Percentiles rank a stretch among this genome's conserved stretches.
Evolutionary conservation across 192 early-diverging fungal species (phyloP).

Genomic region (Coemansia sp.): DNA sequence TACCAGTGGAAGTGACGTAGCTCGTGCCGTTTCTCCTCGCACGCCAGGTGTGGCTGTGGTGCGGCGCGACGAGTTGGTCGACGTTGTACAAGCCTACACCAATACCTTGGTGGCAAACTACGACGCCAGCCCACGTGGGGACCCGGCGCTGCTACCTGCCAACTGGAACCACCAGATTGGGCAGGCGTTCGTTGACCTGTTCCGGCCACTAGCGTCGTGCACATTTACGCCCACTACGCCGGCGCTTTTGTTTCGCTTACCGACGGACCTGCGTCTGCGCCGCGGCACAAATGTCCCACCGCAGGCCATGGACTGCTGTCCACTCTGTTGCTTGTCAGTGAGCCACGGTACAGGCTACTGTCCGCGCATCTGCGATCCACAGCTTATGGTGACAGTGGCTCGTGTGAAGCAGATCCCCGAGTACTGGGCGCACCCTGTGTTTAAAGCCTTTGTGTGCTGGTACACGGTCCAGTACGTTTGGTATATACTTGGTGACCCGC

Average conservation of each 20-base stretch:
- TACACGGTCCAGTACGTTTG: constrained; percentile 40
- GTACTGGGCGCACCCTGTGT: constrained; percentile 19
- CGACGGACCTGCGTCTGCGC: constrained; percentile 18
- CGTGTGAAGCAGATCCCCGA: neutral
- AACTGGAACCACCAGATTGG: neutral
- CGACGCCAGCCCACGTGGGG: neutral
- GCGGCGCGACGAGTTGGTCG: neutral
- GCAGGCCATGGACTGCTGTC: constrained; percentile 10
- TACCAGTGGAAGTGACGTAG: too few relatives aligned
- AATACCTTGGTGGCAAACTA: neutral
- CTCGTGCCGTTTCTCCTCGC: neutral
- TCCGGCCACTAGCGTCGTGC: neutral
- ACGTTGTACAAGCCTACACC: constrained; percentile 1
- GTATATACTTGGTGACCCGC: constrained; percentile 23
- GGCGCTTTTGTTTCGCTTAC: constrained; percentile 19
- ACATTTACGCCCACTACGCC: neutral
- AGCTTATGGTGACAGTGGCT: constrained; percentile 2
- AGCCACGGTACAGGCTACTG: constrained; percentile 12
- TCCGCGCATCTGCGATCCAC: constrained; percentile 10
- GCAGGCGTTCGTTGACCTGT: neutral
- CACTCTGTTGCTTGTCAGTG: neutral
- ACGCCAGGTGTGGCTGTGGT: neutral
- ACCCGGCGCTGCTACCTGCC: neutral
- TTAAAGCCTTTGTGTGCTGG: constrained; percentile 25
- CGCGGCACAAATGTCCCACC: constrained; percentile 1